phyloP scores from a whole-genome alignment of 768 basidiomycete genomes.

The Chlorophyllum brunneum region DNA sequence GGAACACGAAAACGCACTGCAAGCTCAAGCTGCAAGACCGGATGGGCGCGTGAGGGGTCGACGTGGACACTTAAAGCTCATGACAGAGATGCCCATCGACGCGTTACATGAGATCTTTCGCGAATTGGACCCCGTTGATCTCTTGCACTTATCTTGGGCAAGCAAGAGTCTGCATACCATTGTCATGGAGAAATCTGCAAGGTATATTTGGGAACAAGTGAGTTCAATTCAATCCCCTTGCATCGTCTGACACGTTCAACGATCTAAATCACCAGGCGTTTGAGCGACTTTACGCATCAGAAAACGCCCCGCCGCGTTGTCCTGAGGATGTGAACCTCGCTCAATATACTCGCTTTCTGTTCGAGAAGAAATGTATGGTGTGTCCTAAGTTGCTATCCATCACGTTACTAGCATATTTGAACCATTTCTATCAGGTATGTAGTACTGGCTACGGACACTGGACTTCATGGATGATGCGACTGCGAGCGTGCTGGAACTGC shows the following conservation, averaged over 20 bases:
- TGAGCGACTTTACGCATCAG: neutral
- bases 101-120: slow-evolving; percentile 35
- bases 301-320: neutral
- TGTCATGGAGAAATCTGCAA: slow-evolving; percentile 20
- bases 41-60: slow-evolving; percentile 14
- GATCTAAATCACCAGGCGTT: neutral
- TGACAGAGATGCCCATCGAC: slow-evolving; percentile 32
- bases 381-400: neutral
- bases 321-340: slow-evolving; percentile 1
- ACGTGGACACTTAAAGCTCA: slow-evolving; percentile 21
- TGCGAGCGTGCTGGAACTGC: slow-evolving; percentile 1
- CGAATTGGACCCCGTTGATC: slow-evolving; percentile 33
- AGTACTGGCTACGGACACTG: neutral
- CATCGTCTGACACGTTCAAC: neutral
- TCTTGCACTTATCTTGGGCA: slow-evolving; percentile 35
- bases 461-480: slow-evolving; percentile 1
- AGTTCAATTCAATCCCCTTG: neutral
- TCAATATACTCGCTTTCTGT: slow-evolving; percentile 1
- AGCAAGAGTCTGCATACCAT: slow-evolving; percentile 31
- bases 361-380: slow-evolving; percentile 2
- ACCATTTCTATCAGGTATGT: neutral
- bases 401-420: neutral
- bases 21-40: neutral
- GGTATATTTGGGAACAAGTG: slow-evolving; percentile 31
- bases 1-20: too few relatives aligned